phyloP scores from a whole-genome alignment of 768 basidiomycete species.

The Myochromella boudieri region DNA sequence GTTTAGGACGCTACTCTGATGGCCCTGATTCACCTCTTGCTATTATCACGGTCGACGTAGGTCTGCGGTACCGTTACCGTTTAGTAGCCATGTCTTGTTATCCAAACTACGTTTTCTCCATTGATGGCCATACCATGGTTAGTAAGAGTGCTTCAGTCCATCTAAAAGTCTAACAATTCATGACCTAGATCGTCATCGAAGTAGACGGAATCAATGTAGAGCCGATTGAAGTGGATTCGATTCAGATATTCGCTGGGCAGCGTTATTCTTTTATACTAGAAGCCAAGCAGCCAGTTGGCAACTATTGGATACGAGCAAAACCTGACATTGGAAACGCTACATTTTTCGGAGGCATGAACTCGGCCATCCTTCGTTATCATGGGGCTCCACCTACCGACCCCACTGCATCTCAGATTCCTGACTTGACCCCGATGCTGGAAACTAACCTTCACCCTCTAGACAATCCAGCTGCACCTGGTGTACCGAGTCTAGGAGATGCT shows the following conservation, averaged over 20 bases:
- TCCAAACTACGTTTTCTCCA: conserved; percentile 41
- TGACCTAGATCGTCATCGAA: conserved; percentile 34
- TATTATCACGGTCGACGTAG: conserved; percentile 35
- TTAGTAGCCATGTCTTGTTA: conserved; percentile 46
- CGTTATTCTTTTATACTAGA: conserved; percentile 44
- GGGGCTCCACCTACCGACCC: conserved; percentile 31
- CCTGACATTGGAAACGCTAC: conserved; percentile 26
- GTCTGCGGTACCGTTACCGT: conserved; percentile 48
- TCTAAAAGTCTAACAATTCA: conserved; percentile 1
- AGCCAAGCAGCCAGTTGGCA: conserved; percentile 33
- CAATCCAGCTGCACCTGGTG: conserved; percentile 31
- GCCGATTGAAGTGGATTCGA: conserved; percentile 35
- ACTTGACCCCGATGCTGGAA: conserved; percentile 32
- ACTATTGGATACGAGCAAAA: conserved; percentile 45
- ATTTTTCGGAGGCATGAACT: conserved; percentile 36
- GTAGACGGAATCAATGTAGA: conserved; percentile 38
- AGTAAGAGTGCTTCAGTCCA: conserved; percentile 6
- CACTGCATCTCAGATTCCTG: conserved; percentile 27
- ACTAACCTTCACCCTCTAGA: conserved; percentile 32
- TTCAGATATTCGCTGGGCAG: conserved; percentile 42
- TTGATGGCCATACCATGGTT: conserved; percentile 44
- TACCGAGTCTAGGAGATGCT: conserved; percentile 32
- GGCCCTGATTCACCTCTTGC: conserved; percentile 35
- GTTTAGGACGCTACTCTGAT: conserved; percentile 42
- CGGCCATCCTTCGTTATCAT: conserved; percentile 40